Conservation (phyloP, 1,139 yeast species). For the Candida freyschussii region DNA sequence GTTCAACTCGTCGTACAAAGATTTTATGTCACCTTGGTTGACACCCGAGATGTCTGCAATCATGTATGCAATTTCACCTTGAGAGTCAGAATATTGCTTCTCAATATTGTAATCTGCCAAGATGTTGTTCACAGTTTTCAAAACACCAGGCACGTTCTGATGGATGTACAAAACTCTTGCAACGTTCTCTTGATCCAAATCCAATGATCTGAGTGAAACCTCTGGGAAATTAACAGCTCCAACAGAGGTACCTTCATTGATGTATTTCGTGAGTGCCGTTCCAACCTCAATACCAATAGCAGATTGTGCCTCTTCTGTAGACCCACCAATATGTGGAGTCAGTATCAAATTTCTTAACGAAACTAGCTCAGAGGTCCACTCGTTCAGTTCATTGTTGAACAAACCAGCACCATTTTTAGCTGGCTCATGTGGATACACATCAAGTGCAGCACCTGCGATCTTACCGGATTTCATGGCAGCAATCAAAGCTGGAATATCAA, state of each 20-base stretch:
- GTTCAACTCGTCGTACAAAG: slow-evolving; percentile 79
- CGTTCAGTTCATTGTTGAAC: slow-evolving; percentile 67
- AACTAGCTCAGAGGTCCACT: slow-evolving; percentile 80
- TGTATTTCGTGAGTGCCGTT: slow-evolving; percentile 78
- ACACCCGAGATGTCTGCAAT: slow-evolving; percentile 97
- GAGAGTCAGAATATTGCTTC: slow-evolving; percentile 94
- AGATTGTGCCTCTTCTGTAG: slow-evolving; percentile 98
- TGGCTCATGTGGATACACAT: slow-evolving; percentile 96
- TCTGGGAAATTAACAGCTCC: slow-evolving; percentile 99
- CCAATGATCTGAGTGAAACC: slow-evolving; percentile 84
- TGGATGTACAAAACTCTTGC: slow-evolving; percentile 96
- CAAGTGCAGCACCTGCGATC: slow-evolving; percentile 96
- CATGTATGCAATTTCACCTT: slow-evolving; percentile 93
- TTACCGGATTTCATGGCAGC: slow-evolving; percentile 91
- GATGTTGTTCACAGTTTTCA: slow-evolving; percentile 94
- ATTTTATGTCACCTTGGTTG: slow-evolving; percentile 73
- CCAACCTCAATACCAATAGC: slow-evolving; percentile 97
- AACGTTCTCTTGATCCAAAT: slow-evolving; percentile 79
- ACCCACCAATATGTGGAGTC: slow-evolving; percentile 98
- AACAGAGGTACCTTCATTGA: slow-evolving; percentile 92
- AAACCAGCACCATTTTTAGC: slow-evolving; percentile 89
- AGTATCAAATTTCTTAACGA: slow-evolving; percentile 83
- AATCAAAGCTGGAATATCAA: slow-evolving; percentile 90
- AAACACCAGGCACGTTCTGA: slow-evolving; percentile 98
- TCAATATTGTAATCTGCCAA: slow-evolving; percentile 94